These are phyloP conservation scores for Lomentospora prolificans DNA, from an alignment of 2,329 filamentous ascomycete species.

Conservation along the genomic window DNA sequence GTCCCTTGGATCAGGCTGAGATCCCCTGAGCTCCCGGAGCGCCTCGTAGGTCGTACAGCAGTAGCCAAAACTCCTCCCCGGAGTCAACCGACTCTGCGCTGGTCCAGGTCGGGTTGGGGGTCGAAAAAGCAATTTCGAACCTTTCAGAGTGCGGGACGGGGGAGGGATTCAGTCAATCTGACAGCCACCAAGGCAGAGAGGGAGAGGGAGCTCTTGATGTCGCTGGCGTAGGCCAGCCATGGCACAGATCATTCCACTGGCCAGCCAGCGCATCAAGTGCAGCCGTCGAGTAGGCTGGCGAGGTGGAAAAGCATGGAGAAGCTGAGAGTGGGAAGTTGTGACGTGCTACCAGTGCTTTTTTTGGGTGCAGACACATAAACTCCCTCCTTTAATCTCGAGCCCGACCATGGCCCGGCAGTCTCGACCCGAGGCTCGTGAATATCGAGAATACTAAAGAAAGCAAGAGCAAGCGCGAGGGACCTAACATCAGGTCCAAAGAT, in stretches of 20 bases:
- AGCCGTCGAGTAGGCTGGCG: not conserved
- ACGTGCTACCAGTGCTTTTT: not conserved
- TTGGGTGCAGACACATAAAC: not conserved
- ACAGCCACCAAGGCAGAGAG: not conserved
- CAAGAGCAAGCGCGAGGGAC: not conserved
- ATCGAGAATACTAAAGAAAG: too few species aligned
- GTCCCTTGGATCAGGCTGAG: not conserved
- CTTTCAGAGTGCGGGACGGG: not conserved
- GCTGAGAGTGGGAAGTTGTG: not conserved
- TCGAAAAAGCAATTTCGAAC: not conserved
- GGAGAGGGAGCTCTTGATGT: too few species aligned
- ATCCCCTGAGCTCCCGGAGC: not conserved
- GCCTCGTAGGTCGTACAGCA: not conserved
- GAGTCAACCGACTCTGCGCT: not conserved
- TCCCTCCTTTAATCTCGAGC: not conserved
- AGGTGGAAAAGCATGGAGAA: not conserved
- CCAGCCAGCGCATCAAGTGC: not conserved
- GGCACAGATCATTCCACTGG: too few species aligned
- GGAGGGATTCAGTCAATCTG: not conserved
- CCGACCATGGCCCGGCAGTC: not conserved
- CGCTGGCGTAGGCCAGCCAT: too few species aligned
- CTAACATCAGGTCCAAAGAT: too few species aligned
- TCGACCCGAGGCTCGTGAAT: too few species aligned
- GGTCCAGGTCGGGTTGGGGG: not conserved
- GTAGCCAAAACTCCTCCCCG: not conserved